Evolutionary conservation across 1,284 basidiomycete species (phyloP), one percentile per base, ranked within the genome.

Genomic region (Cutaneotrichosporon sp.): DNA sequence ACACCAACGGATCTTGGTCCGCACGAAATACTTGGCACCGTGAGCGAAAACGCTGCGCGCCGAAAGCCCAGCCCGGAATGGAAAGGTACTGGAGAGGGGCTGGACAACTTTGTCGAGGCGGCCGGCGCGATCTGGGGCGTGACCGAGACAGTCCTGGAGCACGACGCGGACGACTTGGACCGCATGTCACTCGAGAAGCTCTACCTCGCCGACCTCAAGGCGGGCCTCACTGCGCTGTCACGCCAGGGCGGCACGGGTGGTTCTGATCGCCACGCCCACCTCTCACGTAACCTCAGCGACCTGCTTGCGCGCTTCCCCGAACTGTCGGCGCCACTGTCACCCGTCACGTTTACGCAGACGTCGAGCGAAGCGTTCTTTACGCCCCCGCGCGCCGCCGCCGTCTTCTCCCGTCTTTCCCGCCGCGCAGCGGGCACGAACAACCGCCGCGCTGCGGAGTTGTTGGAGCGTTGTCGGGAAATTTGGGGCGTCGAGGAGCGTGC

Each of bases 121-220:
- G 68, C 70, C 15, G 70, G 61, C 10, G 23, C 58, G 17, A 62
- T 74, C 13, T 76, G 70, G 69, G 66, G 64, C 0, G 55, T 74
- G 2, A 35, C 57, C 9, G 51, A 47, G 5, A 65, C 65, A 3
- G 54, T 52, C 8, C 41, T 74, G 23, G 63, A 64, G 30, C 55
- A 55, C n/a, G 72, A 76, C 56, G 55, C 67, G 1, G 49, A 57
- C 18, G 55, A 55, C n/a, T 58, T 72, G 23, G 61, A 58, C 45
- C 49, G 58, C 12, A 34, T 65, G 4, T 38, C 60, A 9, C 45
- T 73, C 14, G 71, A 73, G 22, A 67, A 69, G 67, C 56, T 65
- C 38, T 73, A 76, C 60, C 55, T 72, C 35, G 50, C 52, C 46
- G 71, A 76, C 49, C 54, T 74, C 13, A 69, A 71, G 56, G 48